Percentiles rank a stretch among this genome's conserved stretches.
Evolutionary conservation across 768 basidiomycete genomes (phyloP).

Genomic region (Mycena crocata): DNA sequence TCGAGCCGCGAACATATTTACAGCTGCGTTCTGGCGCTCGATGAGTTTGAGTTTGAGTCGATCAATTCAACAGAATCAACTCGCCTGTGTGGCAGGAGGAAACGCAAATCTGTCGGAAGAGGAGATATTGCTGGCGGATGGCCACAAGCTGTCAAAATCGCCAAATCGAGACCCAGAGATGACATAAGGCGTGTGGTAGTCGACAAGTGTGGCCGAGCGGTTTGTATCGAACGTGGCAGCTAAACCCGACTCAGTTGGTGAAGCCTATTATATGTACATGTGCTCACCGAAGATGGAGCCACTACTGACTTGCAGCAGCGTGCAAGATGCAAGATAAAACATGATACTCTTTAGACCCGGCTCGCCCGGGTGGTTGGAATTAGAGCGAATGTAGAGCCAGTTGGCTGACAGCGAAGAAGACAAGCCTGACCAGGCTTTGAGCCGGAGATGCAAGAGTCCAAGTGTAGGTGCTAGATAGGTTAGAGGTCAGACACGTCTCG

Average conservation of each 20-base stretch:
- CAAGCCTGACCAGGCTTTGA: slow-evolving; percentile 21
- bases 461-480: slow-evolving; percentile 13
- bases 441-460: slow-evolving; percentile 24
- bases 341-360: slow-evolving; percentile 13
- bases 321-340: slow-evolving; percentile 13
- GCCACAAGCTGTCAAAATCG: slow-evolving; percentile 1
- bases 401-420: slow-evolving; percentile 8
- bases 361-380: not conserved
- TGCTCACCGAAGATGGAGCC: slow-evolving; percentile 24
- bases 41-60: not conserved
- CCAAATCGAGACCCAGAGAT: slow-evolving; percentile 1
- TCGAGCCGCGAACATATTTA: slow-evolving; percentile 16
- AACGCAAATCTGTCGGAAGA: not conserved
- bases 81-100: not conserved
- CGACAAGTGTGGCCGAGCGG: not conserved
- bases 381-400: slow-evolving; percentile 7
- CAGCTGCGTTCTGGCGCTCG: slow-evolving; percentile 10
- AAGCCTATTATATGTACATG: not conserved
- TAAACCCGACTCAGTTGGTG: not conserved
- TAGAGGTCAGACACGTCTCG: no score
- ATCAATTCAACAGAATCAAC: not conserved
- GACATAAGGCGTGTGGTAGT: not conserved
- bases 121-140: not conserved
- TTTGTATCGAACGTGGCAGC: not conserved
- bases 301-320: slow-evolving; percentile 23